phyloP scores from a whole-genome alignment of 2,329 filamentous ascomycete genomes.

The Tolypocladium ophioglossoides region DNA sequence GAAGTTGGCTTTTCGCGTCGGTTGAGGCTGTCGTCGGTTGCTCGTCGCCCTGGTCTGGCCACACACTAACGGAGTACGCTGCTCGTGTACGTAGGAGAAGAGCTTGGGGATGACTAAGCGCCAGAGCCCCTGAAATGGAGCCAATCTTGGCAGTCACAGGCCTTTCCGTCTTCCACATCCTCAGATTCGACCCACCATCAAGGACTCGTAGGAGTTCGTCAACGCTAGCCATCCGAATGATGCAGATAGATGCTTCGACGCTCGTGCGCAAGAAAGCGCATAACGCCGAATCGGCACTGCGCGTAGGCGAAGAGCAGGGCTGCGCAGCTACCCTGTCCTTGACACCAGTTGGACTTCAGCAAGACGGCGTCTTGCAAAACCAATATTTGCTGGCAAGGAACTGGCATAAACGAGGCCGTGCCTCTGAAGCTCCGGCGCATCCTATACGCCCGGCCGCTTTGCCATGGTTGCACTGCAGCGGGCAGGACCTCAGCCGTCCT shows the following conservation, averaged over 20 bases:
- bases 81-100: too few relatives aligned
- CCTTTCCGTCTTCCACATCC: not conserved
- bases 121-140: not conserved
- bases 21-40: not conserved
- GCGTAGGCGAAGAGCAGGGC: not conserved
- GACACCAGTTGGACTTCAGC: too few relatives aligned
- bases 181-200: not conserved
- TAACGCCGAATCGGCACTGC: not conserved
- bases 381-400: not conserved
- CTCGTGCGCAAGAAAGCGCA: not conserved
- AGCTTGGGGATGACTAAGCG: not conserved
- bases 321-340: too few relatives aligned
- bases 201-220: not conserved
- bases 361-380: too few relatives aligned
- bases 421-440: not conserved
- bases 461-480: not conserved
- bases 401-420: not conserved
- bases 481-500: not conserved
- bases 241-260: too few relatives aligned
- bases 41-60: not conserved
- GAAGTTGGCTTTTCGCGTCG: conserved; percentile 8
- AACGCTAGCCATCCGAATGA: not conserved
- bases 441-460: not conserved
- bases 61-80: too few relatives aligned
- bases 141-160: not conserved